phyloP scores from a whole-genome alignment of 2,329 filamentous ascomycete species.

The Sclerotinia sclerotiorum region DNA sequence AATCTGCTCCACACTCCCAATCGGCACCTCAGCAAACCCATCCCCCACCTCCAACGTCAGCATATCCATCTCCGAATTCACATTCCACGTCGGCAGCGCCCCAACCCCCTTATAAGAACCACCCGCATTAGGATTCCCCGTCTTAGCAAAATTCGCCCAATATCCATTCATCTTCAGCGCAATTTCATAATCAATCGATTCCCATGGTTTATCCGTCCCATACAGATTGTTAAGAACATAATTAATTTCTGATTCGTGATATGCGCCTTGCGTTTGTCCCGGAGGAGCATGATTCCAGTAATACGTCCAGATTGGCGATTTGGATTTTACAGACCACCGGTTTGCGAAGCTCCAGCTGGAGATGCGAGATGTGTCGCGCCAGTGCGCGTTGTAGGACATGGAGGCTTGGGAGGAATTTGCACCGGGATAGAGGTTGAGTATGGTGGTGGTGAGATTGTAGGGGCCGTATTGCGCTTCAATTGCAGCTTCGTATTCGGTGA shows the following conservation, averaged over 20 bases:
- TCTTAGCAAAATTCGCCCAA: constrained; percentile 70
- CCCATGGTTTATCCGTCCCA: constrained; percentile 34
- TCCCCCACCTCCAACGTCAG: constrained; percentile 6
- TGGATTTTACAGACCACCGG: constrained; percentile 34
- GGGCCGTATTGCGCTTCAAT: constrained; percentile 26
- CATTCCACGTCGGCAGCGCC: constrained; percentile 5
- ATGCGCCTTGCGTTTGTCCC: constrained; percentile 33
- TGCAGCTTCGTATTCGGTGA: constrained; percentile 34
- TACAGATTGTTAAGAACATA: constrained; percentile 41
- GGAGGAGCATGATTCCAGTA: constrained; percentile 40
- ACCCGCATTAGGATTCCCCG: constrained; percentile 60
- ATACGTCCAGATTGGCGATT: constrained; percentile 38
- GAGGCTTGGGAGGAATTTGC: constrained; percentile 31
- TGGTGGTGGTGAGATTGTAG: constrained; percentile 19
- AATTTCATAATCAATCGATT: constrained; percentile 36
- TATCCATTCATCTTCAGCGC: constrained; percentile 56
- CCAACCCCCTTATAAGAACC: background rate
- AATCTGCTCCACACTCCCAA: constrained; percentile 10
- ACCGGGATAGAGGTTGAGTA: constrained; percentile 36
- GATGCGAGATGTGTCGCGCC: constrained; percentile 34
- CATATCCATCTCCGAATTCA: background rate
- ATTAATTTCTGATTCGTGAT: constrained; percentile 39
- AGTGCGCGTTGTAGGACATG: constrained; percentile 34
- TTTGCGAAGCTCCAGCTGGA: constrained; percentile 36
- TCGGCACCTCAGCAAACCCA: constrained; percentile 7